Evolutionary conservation across 2,329 filamentous ascomycete genomes (phyloP).

Genomic region (Neonectria punicea): DNA sequence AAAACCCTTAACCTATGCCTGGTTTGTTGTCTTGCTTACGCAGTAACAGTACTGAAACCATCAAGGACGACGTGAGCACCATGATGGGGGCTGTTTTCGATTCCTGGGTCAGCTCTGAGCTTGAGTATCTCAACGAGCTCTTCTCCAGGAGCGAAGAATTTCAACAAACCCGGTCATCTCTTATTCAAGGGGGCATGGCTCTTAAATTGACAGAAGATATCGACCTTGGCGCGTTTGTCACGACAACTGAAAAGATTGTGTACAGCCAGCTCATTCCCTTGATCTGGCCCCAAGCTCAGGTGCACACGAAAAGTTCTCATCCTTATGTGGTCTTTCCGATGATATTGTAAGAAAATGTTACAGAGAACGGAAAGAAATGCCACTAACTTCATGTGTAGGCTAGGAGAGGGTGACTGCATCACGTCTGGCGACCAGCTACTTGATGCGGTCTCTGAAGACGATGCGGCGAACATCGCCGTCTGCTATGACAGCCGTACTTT

Average conservation of each 20-base stretch:
- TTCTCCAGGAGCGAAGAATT: neutral
- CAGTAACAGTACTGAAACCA: neutral
- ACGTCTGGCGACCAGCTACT: neutral
- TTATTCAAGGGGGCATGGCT: neutral
- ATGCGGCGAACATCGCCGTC: neutral
- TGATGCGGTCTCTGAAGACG: neutral
- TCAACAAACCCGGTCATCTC: neutral
- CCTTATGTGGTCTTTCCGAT: neutral
- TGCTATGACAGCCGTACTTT: neutral
- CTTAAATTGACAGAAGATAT: neutral
- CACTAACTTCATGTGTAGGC: neutral
- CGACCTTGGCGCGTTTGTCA: neutral
- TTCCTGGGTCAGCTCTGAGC: neutral
- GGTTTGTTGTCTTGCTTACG: no score
- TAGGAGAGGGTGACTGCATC: neutral
- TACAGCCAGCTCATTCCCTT: neutral
- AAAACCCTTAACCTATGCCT: neutral
- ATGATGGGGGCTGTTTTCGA: neutral
- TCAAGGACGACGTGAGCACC: neutral
- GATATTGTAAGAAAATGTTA: neutral
- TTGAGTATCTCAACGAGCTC: neutral
- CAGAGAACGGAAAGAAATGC: neutral
- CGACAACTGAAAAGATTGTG: neutral
- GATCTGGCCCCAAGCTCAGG: neutral
- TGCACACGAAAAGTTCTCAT: neutral